These are phyloP conservation scores for Tetrastigma voinierianum DNA, from an alignment of 164 flowering plant genomes.

Conservation along the genomic window DNA sequence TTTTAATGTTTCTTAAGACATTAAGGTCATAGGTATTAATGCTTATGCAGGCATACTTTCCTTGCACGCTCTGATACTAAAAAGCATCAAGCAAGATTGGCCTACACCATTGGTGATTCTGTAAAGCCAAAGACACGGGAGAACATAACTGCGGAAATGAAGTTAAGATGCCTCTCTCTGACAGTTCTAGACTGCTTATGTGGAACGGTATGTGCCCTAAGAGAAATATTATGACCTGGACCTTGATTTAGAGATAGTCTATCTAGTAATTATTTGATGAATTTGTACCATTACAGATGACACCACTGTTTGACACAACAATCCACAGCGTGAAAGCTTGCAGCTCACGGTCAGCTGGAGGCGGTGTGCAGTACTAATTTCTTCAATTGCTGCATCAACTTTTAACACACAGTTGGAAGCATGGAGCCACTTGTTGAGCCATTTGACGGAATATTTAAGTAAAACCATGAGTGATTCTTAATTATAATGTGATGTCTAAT, in stretches of 20 bases:
- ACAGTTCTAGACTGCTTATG: constrained; percentile 82
- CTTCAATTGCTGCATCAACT: constrained; percentile 96
- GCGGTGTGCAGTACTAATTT: constrained; percentile 91
- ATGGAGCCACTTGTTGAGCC: constrained; percentile 98
- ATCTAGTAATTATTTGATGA: background rate
- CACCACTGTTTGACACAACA: constrained; percentile 86
- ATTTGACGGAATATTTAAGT: constrained; percentile 99
- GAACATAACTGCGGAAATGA: constrained; percentile 85
- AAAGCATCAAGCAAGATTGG: constrained; percentile 76
- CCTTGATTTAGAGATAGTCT: background rate
- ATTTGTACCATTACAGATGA: constrained; percentile 60
- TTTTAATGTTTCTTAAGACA: background rate
- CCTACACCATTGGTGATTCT: constrained; percentile 74
- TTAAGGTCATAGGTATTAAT: background rate
- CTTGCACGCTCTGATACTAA: constrained; percentile 90
- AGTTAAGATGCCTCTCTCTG: constrained; percentile 73
- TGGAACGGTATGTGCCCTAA: constrained; percentile 74
- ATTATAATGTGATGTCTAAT: background rate
- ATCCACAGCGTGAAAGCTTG: constrained; percentile 90
- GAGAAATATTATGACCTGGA: background rate
- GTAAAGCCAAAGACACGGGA: constrained; percentile 83
- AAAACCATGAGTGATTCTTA: constrained; percentile 1
- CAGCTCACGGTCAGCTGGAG: constrained; percentile 82
- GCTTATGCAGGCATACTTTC: constrained; percentile 81
- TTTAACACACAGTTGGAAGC: constrained; percentile 88